Evolutionary conservation across 176 grass and related monocot species (phyloP), one percentile per base, ranked within the genome.

Genomic region (Pontederia crassipes): DNA sequence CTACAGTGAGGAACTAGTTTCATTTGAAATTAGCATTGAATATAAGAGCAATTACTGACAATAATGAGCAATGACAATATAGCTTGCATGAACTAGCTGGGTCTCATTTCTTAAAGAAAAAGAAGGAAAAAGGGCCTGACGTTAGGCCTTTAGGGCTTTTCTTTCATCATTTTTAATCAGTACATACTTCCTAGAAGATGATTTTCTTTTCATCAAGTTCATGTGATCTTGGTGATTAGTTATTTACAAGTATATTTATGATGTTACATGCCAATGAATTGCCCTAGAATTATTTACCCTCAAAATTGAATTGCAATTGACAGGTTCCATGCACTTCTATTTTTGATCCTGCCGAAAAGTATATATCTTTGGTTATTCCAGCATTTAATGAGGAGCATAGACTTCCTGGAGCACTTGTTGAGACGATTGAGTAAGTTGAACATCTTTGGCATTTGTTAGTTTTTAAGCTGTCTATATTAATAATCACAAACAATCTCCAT

Each of bases 301-400:
- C 28, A 49, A 51, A 13, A 11, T 69, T 70, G 61, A 2, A 73
- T 73, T 29, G 56, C 47, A 8, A 77, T 40, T 74, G 11, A 0
- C 57, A 96, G 92, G 94, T 98, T 70, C 79, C 71, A 2, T 93
- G 88, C 55, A 84, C 88, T 11, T 98, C 94, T 13, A 69, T 98
- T 72, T 86, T 77, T 62, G 84, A 93, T 75, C 84, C 82, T 55
- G 57, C 88, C 8, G 79, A 89, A 68, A 98, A 92, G 57, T 89
- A 98, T 61, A 79, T 98, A 68, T 93, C 94, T 11, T 64, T 98
- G 46, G 83, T 98, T 45, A 61, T 93, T 46, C 94, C 88, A 16
- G 84, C 94, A 45, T 98, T 86, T 65, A 98, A 98, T 6, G 82
- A 98, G 77, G 78, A 98, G 75, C 58, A 86, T 64, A 74, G 88